Base-by-base conservation (phyloP, 2,329 filamentous ascomycete species). In the Phoma sp. region DNA sequence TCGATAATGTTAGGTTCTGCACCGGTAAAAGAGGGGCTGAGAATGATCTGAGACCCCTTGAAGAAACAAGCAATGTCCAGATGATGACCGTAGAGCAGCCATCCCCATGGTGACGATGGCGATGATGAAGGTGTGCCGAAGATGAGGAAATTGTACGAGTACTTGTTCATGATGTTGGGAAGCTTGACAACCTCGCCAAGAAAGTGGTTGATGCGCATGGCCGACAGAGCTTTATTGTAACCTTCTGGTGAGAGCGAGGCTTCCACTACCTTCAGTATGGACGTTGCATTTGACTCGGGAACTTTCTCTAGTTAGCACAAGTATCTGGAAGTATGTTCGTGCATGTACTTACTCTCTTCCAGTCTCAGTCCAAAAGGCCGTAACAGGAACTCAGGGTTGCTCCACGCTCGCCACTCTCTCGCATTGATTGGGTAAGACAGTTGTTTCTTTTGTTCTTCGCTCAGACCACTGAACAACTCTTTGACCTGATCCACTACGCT, bases 1-100 rank as follows among this genome's bases (percentile, higher is more conserved):
- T 92, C 89, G 63, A 92, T 89, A 32, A 87, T 67, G 64, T 93
- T 92, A 0, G 90, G 90, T 74, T 94, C 90, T 0, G 90, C 90
- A 50, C 90, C 90, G 0, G 88, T 91, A 74, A 94, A 94, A 76
- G 87, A 90, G 0, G 90, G 90, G 0, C 85, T 86, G 2, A 91
- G 80, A 39, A 91, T 78, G 44, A 92, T 86, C 70, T 91, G 87
- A 0, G 77, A 74, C 29, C 79, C 79, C 67, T 87, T 83, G 51
- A 92, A 80, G 68, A 92, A 89, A 21, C 89, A 81, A 64, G 87
- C 87, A 2, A 93, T 80, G 62, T 88, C 91, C 2, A 94, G 80
- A 64, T 94, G 90, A 71, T 94, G 90, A 6, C 90, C 90, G 74
- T 92, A 94, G 65, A 92, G 85, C 0, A 85, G 84, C 74, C 85